These are phyloP conservation scores for Lodderomyces beijingensis DNA, from an alignment of 1,139 yeast genomes.

Conservation along the genomic window DNA sequence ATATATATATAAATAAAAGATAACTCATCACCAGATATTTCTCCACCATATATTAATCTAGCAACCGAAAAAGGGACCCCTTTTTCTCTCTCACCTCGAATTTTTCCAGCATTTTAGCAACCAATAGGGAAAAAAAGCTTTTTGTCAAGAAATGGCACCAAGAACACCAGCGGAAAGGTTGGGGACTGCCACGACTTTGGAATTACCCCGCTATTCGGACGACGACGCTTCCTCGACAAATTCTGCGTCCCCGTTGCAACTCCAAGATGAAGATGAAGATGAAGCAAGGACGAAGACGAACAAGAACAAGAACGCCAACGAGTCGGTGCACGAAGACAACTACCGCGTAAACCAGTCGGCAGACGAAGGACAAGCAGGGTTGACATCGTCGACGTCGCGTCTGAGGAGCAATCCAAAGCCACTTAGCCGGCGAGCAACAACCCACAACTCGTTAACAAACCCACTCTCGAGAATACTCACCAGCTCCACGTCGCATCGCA, in stretches of 20 bases:
- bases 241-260: constrained; percentile 14
- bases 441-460: neutral
- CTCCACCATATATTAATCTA: no score
- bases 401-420: neutral
- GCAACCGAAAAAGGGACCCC: no score
- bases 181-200: constrained; percentile 8
- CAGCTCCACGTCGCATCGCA: neutral
- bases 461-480: neutral
- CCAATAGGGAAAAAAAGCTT: no score
- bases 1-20: no score
- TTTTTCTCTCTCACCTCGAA: no score
- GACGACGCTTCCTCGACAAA: constrained; percentile 12
- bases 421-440: neutral
- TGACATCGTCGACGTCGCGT: constrained; percentile 1
- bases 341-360: neutral
- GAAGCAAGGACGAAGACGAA: constrained; percentile 1
- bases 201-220: constrained; percentile 6
- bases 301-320: neutral
- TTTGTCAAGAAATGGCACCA: constrained; percentile 11
- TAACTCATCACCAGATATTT: no score
- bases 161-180: constrained; percentile 10
- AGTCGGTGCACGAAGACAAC: neutral
- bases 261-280: constrained; percentile 3
- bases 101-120: no score
- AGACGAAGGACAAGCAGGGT: neutral